A percentile compares a stretch with the other conserved stretches of the same genome.
These are phyloP conservation scores for Aspergillus sp. DNA, from an alignment of 2,329 filamentous ascomycete genomes.

Conservation along the genomic window DNA sequence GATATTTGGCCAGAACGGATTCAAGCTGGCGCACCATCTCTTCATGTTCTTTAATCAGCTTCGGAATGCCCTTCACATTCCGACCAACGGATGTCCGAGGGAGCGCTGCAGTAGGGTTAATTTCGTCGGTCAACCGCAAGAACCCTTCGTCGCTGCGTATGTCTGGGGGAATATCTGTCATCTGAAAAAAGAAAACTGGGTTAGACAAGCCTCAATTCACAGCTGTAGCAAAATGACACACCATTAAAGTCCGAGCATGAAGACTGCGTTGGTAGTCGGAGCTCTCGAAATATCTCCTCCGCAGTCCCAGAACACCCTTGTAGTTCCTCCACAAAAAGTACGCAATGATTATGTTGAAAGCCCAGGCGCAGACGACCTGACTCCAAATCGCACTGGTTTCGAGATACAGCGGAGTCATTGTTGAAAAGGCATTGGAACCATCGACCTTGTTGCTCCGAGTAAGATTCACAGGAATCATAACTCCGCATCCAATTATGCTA, in stretches of 20 bases:
- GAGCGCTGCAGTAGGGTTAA: constrained; percentile 75
- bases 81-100: constrained; percentile 81
- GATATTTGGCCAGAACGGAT: constrained; percentile 79
- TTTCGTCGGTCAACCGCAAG: constrained; percentile 74
- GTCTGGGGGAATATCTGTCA: constrained; percentile 81
- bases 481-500: constrained; percentile 68
- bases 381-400: constrained; percentile 54
- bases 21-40: constrained; percentile 79
- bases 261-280: constrained; percentile 85
- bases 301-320: constrained; percentile 66
- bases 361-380: constrained; percentile 58
- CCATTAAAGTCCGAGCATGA: constrained; percentile 67
- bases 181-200: constrained; percentile 48
- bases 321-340: constrained; percentile 93
- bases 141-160: constrained; percentile 83
- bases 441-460: constrained; percentile 44
- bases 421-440: constrained; percentile 33
- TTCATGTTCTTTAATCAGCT: constrained; percentile 81
- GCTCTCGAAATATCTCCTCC: constrained; percentile 78
- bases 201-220: not conserved
- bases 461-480: constrained; percentile 81
- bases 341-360: constrained; percentile 72
- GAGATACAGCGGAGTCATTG: constrained; percentile 55
- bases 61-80: constrained; percentile 87
- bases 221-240: constrained; percentile 25